Conservation (phyloP, 176 grass and related monocot genomes). For the Oryza punctata region DNA sequence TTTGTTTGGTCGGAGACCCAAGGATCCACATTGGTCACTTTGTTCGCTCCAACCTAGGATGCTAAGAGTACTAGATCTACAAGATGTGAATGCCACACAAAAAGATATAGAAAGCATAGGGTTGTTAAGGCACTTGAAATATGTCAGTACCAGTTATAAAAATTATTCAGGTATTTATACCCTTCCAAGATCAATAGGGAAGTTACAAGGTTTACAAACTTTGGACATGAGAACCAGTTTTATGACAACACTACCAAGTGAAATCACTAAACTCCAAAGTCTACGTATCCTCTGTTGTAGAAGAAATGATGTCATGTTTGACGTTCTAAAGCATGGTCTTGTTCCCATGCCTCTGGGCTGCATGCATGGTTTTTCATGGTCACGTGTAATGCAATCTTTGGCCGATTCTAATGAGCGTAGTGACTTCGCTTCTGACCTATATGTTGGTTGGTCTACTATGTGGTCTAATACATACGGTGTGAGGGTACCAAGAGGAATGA, state of each 20-base stretch:
- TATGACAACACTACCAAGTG: not conserved
- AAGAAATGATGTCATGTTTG: no score
- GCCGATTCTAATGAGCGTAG: no score
- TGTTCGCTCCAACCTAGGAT: not conserved
- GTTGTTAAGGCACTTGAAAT: slow-evolving; percentile 9
- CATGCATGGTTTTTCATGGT: no score
- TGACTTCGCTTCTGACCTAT: no score
- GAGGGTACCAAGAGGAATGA: not conserved
- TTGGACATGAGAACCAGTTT: not conserved
- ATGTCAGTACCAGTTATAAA: accelerated
- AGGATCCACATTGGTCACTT: not conserved
- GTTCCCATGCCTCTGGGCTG: no score
- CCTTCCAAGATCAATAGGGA: slow-evolving; percentile 23
- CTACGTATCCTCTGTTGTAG: slow-evolving; percentile 4
- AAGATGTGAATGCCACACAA: not conserved
- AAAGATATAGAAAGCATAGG: not conserved
- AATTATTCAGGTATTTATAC: accelerated
- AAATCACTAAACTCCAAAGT: not conserved
- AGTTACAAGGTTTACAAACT: not conserved
- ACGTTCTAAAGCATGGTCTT: no score
- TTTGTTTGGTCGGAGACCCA: no score
- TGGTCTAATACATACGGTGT: accelerated
- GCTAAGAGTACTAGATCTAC: not conserved
- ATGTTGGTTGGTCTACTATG: no score
- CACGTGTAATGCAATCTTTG: not conserved